Percentiles rank a stretch among this genome's conserved stretches.
Conservation (phyloP, 164 flowering plant species). For the Macadamia integrifolia region DNA sequence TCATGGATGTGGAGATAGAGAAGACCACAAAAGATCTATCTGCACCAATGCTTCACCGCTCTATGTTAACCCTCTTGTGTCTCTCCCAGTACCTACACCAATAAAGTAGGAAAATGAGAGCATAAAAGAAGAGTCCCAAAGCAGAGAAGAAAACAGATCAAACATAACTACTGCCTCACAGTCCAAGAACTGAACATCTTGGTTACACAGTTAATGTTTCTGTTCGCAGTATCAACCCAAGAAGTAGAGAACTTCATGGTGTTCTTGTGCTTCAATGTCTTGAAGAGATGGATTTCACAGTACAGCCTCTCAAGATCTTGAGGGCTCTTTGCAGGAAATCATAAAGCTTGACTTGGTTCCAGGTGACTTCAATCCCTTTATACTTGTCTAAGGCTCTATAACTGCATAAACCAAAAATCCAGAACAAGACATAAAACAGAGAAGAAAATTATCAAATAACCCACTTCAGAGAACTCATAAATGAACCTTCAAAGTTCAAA, state of each 20-base stretch:
- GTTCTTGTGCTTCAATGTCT: conserved; percentile 81
- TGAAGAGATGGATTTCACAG: conserved; percentile 89
- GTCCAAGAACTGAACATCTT: conserved; percentile 98
- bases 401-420: conserved; percentile 41
- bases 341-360: conserved; percentile 94
- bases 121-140: background rate
- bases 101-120: conserved; percentile 4
- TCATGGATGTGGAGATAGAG: conserved; percentile 83
- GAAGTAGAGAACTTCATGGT: conserved; percentile 96
- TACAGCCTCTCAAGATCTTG: conserved; percentile 87
- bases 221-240: conserved; percentile 82
- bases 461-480: background rate
- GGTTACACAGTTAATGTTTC: conserved; percentile 90
- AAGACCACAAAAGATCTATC: conserved; percentile 87
- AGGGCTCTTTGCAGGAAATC: conserved; percentile 67
- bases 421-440: background rate
- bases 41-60: conserved; percentile 99
- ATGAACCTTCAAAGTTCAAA: background rate
- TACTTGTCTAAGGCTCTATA: conserved; percentile 92
- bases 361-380: conserved; percentile 96
- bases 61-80: conserved; percentile 83
- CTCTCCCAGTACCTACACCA: conserved; percentile 70
- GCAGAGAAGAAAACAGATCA: conserved; percentile 6
- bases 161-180: conserved; percentile 65
- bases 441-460: background rate